phyloP scores from a whole-genome alignment of 768 basidiomycete species.

The Xerocomellus chrysenteron region DNA sequence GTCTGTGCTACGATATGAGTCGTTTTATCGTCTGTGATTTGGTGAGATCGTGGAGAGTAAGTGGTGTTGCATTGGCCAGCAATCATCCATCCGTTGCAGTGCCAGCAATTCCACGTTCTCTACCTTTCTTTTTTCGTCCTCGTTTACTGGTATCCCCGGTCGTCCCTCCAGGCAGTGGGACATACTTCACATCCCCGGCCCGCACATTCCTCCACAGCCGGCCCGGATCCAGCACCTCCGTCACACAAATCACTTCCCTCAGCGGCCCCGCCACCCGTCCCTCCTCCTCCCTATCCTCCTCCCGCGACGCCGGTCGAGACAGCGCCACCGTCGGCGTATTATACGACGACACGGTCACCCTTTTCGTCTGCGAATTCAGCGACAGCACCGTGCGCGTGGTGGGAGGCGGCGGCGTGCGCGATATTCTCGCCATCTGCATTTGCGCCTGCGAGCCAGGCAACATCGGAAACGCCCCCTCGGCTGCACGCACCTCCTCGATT shows the following conservation, averaged over 20 bases:
- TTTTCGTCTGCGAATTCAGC: conserved; percentile 50
- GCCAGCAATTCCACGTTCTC: neutral
- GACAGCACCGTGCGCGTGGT: conserved; percentile 61
- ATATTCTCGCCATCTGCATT: conserved; percentile 5
- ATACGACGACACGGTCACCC: conserved; percentile 55
- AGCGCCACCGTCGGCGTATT: conserved; percentile 32
- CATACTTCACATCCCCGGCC: conserved; percentile 36
- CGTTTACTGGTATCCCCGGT: neutral
- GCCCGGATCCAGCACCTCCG: conserved; percentile 21
- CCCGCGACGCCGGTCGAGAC: conserved; percentile 37
- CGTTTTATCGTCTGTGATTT: too few species aligned
- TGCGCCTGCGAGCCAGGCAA: conserved; percentile 31
- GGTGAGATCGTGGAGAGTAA: too few species aligned
- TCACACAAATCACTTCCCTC: conserved; percentile 37
- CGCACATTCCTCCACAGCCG: conserved; percentile 48
- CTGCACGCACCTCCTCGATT: conserved; percentile 46
- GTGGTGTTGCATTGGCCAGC: too few species aligned
- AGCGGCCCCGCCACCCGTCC: conserved; percentile 42
- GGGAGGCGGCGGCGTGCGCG: conserved; percentile 26
- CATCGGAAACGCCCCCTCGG: conserved; percentile 62
- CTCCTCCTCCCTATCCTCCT: conserved; percentile 36
- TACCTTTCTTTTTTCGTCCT: conserved; percentile 2
- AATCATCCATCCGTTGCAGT: neutral
- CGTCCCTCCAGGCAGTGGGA: conserved; percentile 28
- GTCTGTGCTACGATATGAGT: too few species aligned